Conservation (phyloP, 2,329 filamentous ascomycete species). For the Fusarium algeriense region DNA sequence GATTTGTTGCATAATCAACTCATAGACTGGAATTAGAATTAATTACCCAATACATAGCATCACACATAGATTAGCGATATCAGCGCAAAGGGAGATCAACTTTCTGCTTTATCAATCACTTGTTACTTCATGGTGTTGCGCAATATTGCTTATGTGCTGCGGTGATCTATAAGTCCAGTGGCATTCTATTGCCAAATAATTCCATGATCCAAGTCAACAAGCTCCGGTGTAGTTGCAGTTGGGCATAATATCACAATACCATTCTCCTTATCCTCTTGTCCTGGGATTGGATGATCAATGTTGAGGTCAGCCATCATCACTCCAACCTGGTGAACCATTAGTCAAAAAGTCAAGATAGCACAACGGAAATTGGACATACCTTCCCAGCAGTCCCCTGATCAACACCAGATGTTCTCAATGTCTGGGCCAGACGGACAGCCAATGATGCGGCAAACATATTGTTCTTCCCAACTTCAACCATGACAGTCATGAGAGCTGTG, state of each 20-base stretch:
- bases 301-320: conserved; percentile 22
- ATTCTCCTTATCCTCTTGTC: conserved; percentile 32
- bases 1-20: background rate
- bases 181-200: background rate
- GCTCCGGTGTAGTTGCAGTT: background rate
- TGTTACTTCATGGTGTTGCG: fast-evolving
- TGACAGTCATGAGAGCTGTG: conserved; percentile 67
- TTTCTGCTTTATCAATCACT: background rate
- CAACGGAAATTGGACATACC: background rate
- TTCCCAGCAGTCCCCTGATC: conserved; percentile 24
- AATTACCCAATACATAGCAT: background rate
- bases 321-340: background rate
- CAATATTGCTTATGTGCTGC: too few relatives aligned
- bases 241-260: conserved; percentile 33
- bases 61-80: background rate
- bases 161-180: fast-evolving
- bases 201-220: background rate
- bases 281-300: conserved; percentile 15
- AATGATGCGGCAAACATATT: conserved; percentile 50
- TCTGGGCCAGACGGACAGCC: conserved; percentile 73
- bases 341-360: background rate
- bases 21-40: background rate
- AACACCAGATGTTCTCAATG: conserved; percentile 65
- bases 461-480: conserved; percentile 66
- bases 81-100: background rate